Base-by-base conservation (phyloP, 2,329 filamentous ascomycete genomes). In the Pseudogymnoascus sp. region DNA sequence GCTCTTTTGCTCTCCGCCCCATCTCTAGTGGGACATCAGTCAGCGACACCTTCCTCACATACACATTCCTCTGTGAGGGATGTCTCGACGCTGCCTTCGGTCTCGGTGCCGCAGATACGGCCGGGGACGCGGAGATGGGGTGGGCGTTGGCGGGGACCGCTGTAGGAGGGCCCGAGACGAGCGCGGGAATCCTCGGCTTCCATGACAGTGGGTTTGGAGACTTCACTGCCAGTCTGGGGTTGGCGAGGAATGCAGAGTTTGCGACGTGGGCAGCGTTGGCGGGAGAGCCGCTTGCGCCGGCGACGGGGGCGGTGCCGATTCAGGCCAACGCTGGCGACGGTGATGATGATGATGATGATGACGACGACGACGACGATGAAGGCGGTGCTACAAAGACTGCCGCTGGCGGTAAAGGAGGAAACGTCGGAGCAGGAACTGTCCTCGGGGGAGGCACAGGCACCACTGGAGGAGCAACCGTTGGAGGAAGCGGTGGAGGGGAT, bases 31-130 rank as follows among this genome's bases (percentile, higher is more conserved):
- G 73, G 1, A 78, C 76, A 5, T 73, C 71, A 33, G 73, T 77
- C 62, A 79, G 78, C 68, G 68, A 64, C 54, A 76, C 75, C 0
- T 74, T 74, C 62, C 74, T 78, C 59, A 74, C 74, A 0, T 79
- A 77, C 66, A 79, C 77, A 0, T 79, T 79, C 67, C 69, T 80
- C 5, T 80, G 77, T 69, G 70, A 75, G 47, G 69, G 69, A 9
- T 75, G 74, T 57, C 66, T 76, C 7, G 68, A 69, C 54, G 62
- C 68, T 0, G 60, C 64, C 3, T 60, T 73, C 1, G 73, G 72
- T 0, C 68, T 74, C 4, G 67, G 66, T 0, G 66, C 71, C 0
- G 68, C 65, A 4, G 66, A 62, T 4, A 65, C 70, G 1, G 64
- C 61, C 0, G 66, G 65, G 1, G 64, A 67, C 8, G 68, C 69